phyloP scores from a whole-genome alignment of 1,139 yeast species.

The Pichia sp. region DNA sequence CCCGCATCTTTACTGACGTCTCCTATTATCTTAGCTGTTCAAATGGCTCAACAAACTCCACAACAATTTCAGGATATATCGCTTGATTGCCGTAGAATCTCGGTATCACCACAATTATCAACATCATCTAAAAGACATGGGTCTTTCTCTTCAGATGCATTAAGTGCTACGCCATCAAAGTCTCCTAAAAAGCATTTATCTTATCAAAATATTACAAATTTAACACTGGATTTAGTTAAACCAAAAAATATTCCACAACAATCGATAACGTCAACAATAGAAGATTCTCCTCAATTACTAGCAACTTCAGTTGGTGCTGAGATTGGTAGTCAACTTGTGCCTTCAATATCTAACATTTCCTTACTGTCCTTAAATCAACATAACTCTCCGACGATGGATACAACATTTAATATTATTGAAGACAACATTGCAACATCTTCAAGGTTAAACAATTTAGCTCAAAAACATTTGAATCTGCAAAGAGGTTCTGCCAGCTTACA shows the following conservation, averaged over 20 bases:
- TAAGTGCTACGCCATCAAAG: neutral
- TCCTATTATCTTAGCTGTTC: neutral
- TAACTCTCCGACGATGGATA: neutral
- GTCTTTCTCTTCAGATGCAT: conserved; percentile 4
- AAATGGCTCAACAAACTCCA: neutral
- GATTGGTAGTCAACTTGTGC: conserved; percentile 43
- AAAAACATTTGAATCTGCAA: conserved; percentile 4
- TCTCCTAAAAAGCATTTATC: neutral
- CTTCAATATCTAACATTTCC: conserved; percentile 51
- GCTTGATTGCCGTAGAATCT: neutral
- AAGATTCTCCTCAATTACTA: conserved; percentile 48
- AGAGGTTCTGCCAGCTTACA: conserved; percentile 1
- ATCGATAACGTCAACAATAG: conserved; percentile 18
- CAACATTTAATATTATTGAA: neutral
- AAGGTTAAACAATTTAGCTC: neutral
- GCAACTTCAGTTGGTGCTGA: conserved; percentile 52
- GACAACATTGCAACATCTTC: neutral
- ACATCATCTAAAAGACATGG: neutral
- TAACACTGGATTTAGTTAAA: conserved; percentile 1
- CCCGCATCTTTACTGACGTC: neutral
- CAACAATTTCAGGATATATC: neutral
- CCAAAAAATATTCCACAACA: conserved; percentile 1
- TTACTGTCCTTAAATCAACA: conserved; percentile 38
- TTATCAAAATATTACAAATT: neutral
- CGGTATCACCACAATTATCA: conserved; percentile 4